A percentile compares a stretch with the other conserved stretches of the same genome.
Conservation (phyloP, 1,284 basidiomycete species). For the Tetrapyrgos nigripes region DNA sequence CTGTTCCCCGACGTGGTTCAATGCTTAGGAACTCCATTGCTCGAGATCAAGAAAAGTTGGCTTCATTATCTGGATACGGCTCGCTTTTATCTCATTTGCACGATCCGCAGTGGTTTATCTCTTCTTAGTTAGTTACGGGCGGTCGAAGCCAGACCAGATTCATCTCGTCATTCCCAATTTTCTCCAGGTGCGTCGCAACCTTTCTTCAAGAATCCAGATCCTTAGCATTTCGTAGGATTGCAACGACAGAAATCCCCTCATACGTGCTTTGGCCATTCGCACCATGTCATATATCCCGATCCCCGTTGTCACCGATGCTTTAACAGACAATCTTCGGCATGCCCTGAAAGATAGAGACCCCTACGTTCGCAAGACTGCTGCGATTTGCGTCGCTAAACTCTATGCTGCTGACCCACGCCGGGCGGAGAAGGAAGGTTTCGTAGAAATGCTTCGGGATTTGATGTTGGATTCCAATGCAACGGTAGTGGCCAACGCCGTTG, state of each 20-base stretch:
- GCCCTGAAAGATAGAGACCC: slow-evolving; percentile 91
- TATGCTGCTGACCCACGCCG: slow-evolving; percentile 86
- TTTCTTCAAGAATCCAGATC: slow-evolving; percentile 1
- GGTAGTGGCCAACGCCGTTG: slow-evolving; percentile 94
- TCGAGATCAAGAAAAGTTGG: slow-evolving; percentile 99
- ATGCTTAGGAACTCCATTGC: slow-evolving; percentile 85
- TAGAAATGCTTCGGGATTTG: slow-evolving; percentile 86
- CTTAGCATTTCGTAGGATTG: slow-evolving; percentile 70
- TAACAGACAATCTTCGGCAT: slow-evolving; percentile 87
- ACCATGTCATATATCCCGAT: slow-evolving; percentile 97
- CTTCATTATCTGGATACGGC: slow-evolving; percentile 12
- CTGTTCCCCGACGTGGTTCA: slow-evolving; percentile 91
- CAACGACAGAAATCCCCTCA: slow-evolving; percentile 90
- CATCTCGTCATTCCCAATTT: slow-evolving; percentile 89
- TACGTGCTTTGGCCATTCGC: slow-evolving; percentile 91
- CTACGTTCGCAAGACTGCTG: slow-evolving; percentile 96
- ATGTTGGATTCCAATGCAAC: slow-evolving; percentile 95
- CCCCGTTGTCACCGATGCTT: slow-evolving; percentile 78
- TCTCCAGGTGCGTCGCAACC: slow-evolving; percentile 66
- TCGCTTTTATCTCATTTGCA: slow-evolving; percentile 15
- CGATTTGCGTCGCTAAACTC: slow-evolving; percentile 92
- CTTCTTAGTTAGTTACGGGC: slow-evolving; percentile 92
- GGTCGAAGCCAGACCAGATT: slow-evolving; percentile 88
- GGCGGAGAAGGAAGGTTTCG: slow-evolving; percentile 86
- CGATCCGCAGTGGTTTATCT: slow-evolving; percentile 84